Evolutionary conservation across 2,329 filamentous ascomycete genomes (phyloP).

Genomic region (Blumeria graminis): DNA sequence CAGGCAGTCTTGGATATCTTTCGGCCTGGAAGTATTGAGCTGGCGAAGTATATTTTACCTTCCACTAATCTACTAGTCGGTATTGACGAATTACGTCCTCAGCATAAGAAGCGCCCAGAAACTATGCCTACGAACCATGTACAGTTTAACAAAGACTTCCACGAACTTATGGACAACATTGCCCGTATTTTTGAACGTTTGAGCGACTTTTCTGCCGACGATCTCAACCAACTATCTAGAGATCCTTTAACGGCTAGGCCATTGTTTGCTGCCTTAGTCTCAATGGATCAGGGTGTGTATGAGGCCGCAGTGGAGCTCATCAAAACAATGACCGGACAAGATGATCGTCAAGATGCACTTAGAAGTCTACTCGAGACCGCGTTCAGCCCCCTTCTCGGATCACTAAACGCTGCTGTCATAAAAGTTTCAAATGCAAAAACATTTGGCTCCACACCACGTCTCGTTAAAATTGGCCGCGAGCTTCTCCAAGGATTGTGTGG

Average conservation of each 20-base stretch:
- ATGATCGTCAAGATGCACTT: constrained; percentile 26
- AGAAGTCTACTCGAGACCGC: constrained; percentile 21
- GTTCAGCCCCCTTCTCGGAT: constrained; percentile 21
- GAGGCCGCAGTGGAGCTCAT: constrained; percentile 61
- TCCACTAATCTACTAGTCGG: constrained; percentile 39
- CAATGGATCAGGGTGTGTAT: constrained; percentile 55
- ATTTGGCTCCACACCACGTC: constrained; percentile 32
- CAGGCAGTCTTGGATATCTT: constrained; percentile 48
- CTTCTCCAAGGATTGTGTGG: constrained; percentile 32
- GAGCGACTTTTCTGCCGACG: constrained; percentile 45
- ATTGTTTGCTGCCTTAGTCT: constrained; percentile 57
- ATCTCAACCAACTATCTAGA: constrained; percentile 46
- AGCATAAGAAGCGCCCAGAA: constrained; percentile 9
- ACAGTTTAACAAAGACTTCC: constrained; percentile 57
- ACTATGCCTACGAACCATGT: constrained; percentile 29
- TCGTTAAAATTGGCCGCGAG: constrained; percentile 31
- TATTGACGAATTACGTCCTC: constrained; percentile 41
- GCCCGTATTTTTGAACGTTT: constrained; percentile 55
- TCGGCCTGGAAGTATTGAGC: constrained; percentile 36
- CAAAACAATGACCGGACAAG: constrained; percentile 54
- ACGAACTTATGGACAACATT: constrained; percentile 34
- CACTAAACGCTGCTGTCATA: constrained; percentile 21
- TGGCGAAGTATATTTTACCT: constrained; percentile 48
- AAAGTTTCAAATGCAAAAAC: constrained; percentile 21
- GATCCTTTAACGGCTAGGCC: constrained; percentile 45